These are phyloP conservation scores for Aspergillus leporis DNA, from an alignment of 495 filamentous ascomycete species.

Conservation along the genomic window DNA sequence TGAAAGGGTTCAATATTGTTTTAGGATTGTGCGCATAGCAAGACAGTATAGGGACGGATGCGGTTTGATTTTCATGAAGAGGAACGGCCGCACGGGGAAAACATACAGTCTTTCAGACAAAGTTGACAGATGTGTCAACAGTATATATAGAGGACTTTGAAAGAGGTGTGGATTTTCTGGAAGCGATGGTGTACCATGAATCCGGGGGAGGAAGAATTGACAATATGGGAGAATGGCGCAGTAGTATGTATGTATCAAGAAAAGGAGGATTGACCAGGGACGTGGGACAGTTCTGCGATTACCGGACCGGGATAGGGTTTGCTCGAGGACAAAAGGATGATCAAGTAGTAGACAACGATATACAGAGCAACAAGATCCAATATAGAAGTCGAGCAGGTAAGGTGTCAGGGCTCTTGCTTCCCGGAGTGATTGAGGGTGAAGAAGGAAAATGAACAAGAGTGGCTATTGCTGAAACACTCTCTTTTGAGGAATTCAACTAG, in stretches of 20 bases:
- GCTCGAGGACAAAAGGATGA: neutral
- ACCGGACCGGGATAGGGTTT: neutral
- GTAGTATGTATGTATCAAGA: neutral
- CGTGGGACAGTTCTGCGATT: neutral
- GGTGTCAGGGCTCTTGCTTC: conserved; percentile 2
- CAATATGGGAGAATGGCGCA: neutral
- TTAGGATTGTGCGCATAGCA: neutral
- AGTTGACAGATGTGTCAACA: neutral
- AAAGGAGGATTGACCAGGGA: neutral
- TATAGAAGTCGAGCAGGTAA: neutral
- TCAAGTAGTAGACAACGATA: neutral
- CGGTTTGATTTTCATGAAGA: conserved; percentile 13
- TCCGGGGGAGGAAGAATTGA: neutral
- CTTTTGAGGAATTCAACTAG: conserved; percentile 4
- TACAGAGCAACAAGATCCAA: neutral
- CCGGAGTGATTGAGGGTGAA: conserved; percentile 4
- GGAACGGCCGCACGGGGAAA: conserved; percentile 19
- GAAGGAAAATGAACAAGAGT: conserved; percentile 6
- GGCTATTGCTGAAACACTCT: conserved; percentile 6
- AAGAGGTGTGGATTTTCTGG: neutral
- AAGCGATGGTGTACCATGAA: neutral
- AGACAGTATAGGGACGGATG: neutral
- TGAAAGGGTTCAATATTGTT: neutral
- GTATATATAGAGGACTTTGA: neutral
- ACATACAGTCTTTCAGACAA: conserved; percentile 8